A percentile compares a stretch with the other conserved stretches of the same genome.
Evolutionary conservation across 2,329 filamentous ascomycete species (phyloP).

Genomic region (Botrytis cinerea): DNA sequence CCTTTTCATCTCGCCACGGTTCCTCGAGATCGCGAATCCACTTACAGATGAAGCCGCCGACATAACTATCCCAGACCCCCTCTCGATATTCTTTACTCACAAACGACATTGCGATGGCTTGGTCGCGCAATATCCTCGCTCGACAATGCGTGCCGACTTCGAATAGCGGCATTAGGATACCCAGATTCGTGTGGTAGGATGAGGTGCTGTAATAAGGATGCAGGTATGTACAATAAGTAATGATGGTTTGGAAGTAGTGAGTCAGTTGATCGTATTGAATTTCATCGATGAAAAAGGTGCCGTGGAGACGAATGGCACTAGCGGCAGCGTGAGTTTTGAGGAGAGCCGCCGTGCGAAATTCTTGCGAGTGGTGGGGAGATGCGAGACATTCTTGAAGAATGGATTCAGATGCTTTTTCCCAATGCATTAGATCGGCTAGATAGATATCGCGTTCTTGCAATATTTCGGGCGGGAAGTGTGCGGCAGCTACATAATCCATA

Average conservation of each 20-base stretch:
- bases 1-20: slow-evolving; percentile 23
- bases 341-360: slow-evolving; percentile 21
- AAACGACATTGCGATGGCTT: slow-evolving; percentile 25
- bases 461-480: background rate
- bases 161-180: slow-evolving; percentile 27
- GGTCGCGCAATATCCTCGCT: slow-evolving; percentile 12
- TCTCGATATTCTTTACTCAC: slow-evolving; percentile 25
- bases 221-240: slow-evolving; percentile 19
- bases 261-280: slow-evolving; percentile 26
- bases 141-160: slow-evolving; percentile 27
- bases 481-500: background rate
- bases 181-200: slow-evolving; percentile 27
- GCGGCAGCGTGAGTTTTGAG: slow-evolving; percentile 24
- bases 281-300: slow-evolving; percentile 21
- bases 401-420: background rate
- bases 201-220: slow-evolving; percentile 16
- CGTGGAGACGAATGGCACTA: slow-evolving; percentile 18
- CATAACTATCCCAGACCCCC: slow-evolving; percentile 27
- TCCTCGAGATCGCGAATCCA: slow-evolving; percentile 27
- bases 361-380: slow-evolving; percentile 2
- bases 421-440: background rate
- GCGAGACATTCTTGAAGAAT: slow-evolving; percentile 7
- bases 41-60: slow-evolving; percentile 8
- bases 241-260: slow-evolving; percentile 21
- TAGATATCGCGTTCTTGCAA: background rate